phyloP scores from a whole-genome alignment of 2,329 filamentous ascomycete genomes.

The Aspergillus carbonarius region DNA sequence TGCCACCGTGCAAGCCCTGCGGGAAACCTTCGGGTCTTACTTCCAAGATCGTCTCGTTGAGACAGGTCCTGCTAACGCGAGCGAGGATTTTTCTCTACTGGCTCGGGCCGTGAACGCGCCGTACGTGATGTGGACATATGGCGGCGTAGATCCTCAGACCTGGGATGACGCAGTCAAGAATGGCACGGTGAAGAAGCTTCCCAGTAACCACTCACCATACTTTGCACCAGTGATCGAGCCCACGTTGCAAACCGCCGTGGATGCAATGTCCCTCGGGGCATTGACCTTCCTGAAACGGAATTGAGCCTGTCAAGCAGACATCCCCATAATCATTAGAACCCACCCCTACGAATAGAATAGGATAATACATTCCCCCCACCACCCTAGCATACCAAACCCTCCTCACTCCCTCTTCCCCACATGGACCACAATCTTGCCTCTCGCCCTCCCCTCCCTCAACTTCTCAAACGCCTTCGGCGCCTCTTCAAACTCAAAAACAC shows the following conservation, averaged over 20 bases:
- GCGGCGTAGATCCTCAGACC: conserved; percentile 49
- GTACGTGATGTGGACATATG: conserved; percentile 57
- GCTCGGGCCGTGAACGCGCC: conserved; percentile 52
- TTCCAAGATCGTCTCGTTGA: conserved; percentile 45
- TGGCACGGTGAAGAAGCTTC: conserved; percentile 49
- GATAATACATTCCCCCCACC: background rate
- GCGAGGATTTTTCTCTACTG: conserved; percentile 59
- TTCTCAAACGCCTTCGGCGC: conserved; percentile 58
- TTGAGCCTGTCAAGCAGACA: background rate
- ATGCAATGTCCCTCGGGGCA: conserved; percentile 53
- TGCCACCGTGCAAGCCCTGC: conserved; percentile 42
- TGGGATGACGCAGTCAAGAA: conserved; percentile 52
- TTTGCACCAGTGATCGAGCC: conserved; percentile 59
- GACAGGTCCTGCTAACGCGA: conserved; percentile 45
- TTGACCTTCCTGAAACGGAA: conserved; percentile 38
- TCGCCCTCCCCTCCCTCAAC: conserved; percentile 55
- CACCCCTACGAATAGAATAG: background rate
- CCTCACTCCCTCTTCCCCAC: conserved; percentile 21
- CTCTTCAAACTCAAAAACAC: conserved; percentile 57
- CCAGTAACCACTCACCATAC: conserved; percentile 58
- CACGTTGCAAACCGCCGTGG: conserved; percentile 52
- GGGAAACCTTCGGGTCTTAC: conserved; percentile 46
- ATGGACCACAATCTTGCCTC: conserved; percentile 59
- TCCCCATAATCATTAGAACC: background rate
- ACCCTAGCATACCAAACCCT: background rate